A percentile compares a stretch with the other conserved stretches of the same genome.
These are phyloP conservation scores for Rhododendron mucronatum DNA, from an alignment of 148 eudicot species.

Conservation along the genomic window DNA sequence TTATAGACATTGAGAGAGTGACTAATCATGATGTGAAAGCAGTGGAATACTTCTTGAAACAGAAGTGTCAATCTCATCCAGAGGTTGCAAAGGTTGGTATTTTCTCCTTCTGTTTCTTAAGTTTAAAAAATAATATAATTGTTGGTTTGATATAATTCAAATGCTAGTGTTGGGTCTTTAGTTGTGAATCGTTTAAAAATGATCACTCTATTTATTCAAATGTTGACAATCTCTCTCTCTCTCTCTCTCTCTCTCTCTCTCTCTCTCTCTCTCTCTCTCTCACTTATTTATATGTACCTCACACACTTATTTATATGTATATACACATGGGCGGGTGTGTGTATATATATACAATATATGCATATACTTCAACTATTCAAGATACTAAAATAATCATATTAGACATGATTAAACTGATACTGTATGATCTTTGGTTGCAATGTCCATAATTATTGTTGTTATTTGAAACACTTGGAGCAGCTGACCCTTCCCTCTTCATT, in stretches of 20 bases:
- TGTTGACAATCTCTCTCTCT: too few species aligned
- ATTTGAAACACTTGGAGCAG: not conserved
- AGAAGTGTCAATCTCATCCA: slow-evolving; percentile 67
- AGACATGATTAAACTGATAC: not conserved
- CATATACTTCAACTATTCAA: too few species aligned
- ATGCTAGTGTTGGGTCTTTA: not conserved
- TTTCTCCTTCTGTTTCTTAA: not conserved
- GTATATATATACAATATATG: too few species aligned
- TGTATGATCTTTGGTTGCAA: not conserved
- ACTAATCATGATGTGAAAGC: slow-evolving; percentile 98
- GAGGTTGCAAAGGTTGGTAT: slow-evolving; percentile 69
- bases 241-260: too few species aligned
- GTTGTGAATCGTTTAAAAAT: not conserved
- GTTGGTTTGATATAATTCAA: too few species aligned
- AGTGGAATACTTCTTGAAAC: slow-evolving; percentile 86
- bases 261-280: too few species aligned
- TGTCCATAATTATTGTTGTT: not conserved
- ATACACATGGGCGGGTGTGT: too few species aligned
- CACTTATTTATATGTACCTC: too few species aligned
- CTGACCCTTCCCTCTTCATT: slow-evolving; percentile 10
- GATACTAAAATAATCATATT: not conserved
- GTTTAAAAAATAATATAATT: too few species aligned
- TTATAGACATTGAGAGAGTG: slow-evolving; percentile 77
- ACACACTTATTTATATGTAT: too few species aligned
- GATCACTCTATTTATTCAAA: too few species aligned